Evolutionary conservation across 2,329 filamentous ascomycete genomes (phyloP), one percentile per base, ranked within the genome.

Genomic region (Colletotrichum noveboracense): DNA sequence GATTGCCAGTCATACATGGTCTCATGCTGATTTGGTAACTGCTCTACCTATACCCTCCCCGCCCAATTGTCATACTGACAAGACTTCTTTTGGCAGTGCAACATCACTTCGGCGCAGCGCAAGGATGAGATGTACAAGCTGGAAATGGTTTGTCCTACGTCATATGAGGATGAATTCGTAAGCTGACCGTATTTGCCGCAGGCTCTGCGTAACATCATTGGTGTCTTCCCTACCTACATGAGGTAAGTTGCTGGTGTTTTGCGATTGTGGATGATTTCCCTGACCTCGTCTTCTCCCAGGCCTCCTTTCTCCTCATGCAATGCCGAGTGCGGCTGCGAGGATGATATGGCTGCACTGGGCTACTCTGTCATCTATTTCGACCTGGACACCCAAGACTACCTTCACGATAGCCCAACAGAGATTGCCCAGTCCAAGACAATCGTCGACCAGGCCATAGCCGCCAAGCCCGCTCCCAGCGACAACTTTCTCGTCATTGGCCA

Each of bases 201-300:
- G 73, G 89, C 89, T 52, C 80, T 91, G 56, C 85, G 86, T 76
- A 90, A 90, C 81, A 88, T 91, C 72, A 80, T 91, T 24, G 89
- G 88, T 68, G 87, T 87, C 77, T 87, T 89, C 77, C 89, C 89
- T 55, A 90, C 89, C 24, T 91, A 91, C 79, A 88, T 90, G 86
- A 79, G 82, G 75, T 74, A 14, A 28, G 43, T 14, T 21, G n/a
- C 30, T 13, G 4, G 7, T 26, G 21, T 21, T 14, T 4, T n/a
- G 12, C n/a, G 30, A 6, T 38, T 24, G 34, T 21, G 60, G n/a
- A 64, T 32, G 7, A 12, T 32, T 28, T 9, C 9, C 30, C 28
- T 36, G 10, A 71, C 48, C 26, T 16, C 18, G 32, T n/a, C 43
- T 26, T 55, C 34, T n/a, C 13, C 14, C 48, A 74, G 70, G 30